phyloP scores from a whole-genome alignment of 2,329 filamentous ascomycete species.

The Byssothecium circinans region DNA sequence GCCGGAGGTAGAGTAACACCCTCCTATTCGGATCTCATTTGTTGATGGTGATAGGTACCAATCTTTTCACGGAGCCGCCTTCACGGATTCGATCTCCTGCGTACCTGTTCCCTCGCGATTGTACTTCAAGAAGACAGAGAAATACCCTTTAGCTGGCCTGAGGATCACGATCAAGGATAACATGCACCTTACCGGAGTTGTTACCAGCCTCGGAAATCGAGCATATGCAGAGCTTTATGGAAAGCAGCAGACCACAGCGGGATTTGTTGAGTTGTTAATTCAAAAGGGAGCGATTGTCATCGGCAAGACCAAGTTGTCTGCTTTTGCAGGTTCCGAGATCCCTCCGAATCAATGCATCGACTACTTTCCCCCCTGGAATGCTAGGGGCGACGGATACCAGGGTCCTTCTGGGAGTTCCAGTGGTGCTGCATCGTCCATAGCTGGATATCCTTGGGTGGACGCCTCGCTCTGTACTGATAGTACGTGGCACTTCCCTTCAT shows the following conservation, averaged over 20 bases:
- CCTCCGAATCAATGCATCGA: constrained; percentile 25
- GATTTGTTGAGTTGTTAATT: constrained; percentile 5
- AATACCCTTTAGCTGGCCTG: too few species aligned
- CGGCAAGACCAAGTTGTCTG: constrained; percentile 54
- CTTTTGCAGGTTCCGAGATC: constrained; percentile 42
- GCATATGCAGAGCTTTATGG: constrained; percentile 3
- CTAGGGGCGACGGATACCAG: constrained; percentile 25
- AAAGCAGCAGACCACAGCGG: neutral
- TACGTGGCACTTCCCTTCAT: neutral
- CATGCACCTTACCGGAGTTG: constrained; percentile 2
- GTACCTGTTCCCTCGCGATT: too few species aligned
- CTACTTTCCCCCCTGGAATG: constrained; percentile 23
- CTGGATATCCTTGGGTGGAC: constrained; percentile 8
- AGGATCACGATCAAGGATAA: constrained; percentile 11
- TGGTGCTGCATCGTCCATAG: too few species aligned
- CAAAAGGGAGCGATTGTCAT: constrained; percentile 43
- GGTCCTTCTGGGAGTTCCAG: too few species aligned
- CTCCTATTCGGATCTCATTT: too few species aligned
- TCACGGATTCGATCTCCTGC: too few species aligned
- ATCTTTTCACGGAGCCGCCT: too few species aligned
- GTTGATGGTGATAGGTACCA: too few species aligned
- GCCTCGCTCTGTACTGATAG: neutral
- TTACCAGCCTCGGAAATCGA: constrained; percentile 1
- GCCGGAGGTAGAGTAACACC: too few species aligned
- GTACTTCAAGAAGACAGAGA: too few species aligned